Evolutionary conservation across 176 grass and related monocot genomes (phyloP), one percentile per base, ranked within the genome.

Genomic region (Lolium perenne): DNA sequence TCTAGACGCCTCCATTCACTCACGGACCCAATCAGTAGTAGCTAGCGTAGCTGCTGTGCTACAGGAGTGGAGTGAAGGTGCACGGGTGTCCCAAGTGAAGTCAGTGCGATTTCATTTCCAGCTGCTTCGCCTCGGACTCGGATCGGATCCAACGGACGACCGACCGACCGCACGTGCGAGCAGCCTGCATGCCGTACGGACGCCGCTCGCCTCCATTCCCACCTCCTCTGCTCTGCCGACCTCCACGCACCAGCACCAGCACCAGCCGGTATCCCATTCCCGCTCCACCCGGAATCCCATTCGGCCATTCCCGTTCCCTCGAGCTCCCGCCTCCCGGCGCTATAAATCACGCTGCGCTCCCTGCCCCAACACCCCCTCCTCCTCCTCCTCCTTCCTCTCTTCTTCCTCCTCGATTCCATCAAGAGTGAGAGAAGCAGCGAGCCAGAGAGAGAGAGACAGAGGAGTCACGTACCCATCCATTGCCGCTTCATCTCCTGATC

Each of bases 341-440:
- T 85, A 87, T 91, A 87, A 91, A 87, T 70, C 60, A 81, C 15
- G 51, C 2, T 3, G 17, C 8, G 41, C 11, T 62, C 75, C 61
- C 65, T 78, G 56, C 79, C 10, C 55, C 84, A 77, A 54, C 74
- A 78, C 47, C 73, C 35, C 56, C 84, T 35, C 32, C 78, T 65
- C 71, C 75, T 22, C 47, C 77, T 8, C 32, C 32, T 14, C 43
- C 62, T 21, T 8, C 54, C 46, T 40, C 45, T 23, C 60, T 12
- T 78, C 79, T 7, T 71, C 75, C 20, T 63, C 67, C 47, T 81
- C 25, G 12, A 0, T 16, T 25, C 18, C 38, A 40, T 70, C 40
- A 11, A 14, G 50, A 22, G 15, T 22, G 10, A 22, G 46, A 43
- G 60, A 22, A 22, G 17, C 76, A 35, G 32, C 32, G 32, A 43